Conservation (phyloP, 352 stramenopile species). For the Phytophthora sp. region DNA sequence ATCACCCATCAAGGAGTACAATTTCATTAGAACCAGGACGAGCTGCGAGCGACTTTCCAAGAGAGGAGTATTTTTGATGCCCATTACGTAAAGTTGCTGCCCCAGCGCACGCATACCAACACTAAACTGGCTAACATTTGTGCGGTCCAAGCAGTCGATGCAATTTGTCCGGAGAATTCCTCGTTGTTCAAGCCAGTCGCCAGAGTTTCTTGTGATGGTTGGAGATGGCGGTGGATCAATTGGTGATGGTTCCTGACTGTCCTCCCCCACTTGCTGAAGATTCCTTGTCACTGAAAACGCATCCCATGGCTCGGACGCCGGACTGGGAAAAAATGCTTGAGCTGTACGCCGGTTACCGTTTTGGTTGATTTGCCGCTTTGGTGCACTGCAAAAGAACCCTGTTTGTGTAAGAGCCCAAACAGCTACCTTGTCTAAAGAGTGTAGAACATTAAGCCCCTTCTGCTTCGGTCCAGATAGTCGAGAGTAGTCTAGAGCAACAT, state of each 20-base stretch:
- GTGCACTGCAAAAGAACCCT: slow-evolving; percentile 96
- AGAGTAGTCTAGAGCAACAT: slow-evolving; percentile 97
- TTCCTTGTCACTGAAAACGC: slow-evolving; percentile 19
- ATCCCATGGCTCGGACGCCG: slow-evolving; percentile 31
- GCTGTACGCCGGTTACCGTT: slow-evolving; percentile 65
- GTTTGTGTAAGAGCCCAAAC: slow-evolving; percentile 97
- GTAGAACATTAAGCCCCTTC: slow-evolving; percentile 94
- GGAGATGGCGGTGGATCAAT: slow-evolving; percentile 47
- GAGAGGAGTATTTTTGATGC: slow-evolving; percentile 90
- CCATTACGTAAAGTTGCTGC: slow-evolving; percentile 97
- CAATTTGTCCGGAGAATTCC: slow-evolving; percentile 99
- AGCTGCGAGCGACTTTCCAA: slow-evolving; percentile 92
- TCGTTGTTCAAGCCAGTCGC: slow-evolving; percentile 94
- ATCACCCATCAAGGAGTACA: slow-evolving; percentile 99
- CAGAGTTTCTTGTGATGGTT: slow-evolving; percentile 80
- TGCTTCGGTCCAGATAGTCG: slow-evolving; percentile 90
- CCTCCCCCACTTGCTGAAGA: slow-evolving; percentile 16
- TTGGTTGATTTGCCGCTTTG: slow-evolving; percentile 75
- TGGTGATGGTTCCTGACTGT: slow-evolving; percentile 11
- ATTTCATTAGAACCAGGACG: slow-evolving; percentile 96
- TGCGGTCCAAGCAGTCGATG: slow-evolving; percentile 95
- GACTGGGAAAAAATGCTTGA: slow-evolving; percentile 46
- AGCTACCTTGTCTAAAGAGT: slow-evolving; percentile 94
- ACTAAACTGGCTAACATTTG: slow-evolving; percentile 89
- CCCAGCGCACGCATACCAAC: slow-evolving; percentile 92